Conservation (phyloP, 352 stramenopile genomes). For the Globisporangium polare region DNA sequence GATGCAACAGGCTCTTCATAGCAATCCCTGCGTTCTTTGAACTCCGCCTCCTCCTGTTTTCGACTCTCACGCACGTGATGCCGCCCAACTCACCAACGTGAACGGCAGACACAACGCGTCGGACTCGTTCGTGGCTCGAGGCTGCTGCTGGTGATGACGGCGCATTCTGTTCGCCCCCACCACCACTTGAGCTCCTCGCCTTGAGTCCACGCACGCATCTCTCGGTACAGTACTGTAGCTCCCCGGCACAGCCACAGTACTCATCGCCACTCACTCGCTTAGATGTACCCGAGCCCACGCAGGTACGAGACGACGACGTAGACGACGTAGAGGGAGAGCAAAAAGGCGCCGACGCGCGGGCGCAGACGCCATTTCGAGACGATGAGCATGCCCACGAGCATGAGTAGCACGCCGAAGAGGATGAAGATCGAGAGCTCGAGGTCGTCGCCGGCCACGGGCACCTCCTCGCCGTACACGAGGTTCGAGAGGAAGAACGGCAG, state of each 20-base stretch:
- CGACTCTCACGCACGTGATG: no score
- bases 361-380: conserved; percentile 50
- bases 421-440: conserved; percentile 62
- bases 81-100: no score
- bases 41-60: no score
- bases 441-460: conserved; percentile 45
- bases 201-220: neutral
- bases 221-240: neutral
- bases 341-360: conserved; percentile 30
- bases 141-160: no score
- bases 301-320: conserved; percentile 66
- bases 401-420: conserved; percentile 55
- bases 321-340: conserved; percentile 41
- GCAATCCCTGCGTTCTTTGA: no score
- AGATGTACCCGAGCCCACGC: conserved; percentile 49
- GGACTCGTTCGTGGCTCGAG: no score
- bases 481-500: conserved; percentile 81
- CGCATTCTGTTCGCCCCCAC: no score
- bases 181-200: no score
- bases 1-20: no score
- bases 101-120: no score
- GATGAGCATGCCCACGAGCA: conserved; percentile 49
- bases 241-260: no score
- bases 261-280: neutral
- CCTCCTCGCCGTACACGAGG: conserved; percentile 52